These are phyloP conservation scores for Irpex rosettiformis DNA, from an alignment of 1,284 basidiomycete genomes.

Conservation along the genomic window DNA sequence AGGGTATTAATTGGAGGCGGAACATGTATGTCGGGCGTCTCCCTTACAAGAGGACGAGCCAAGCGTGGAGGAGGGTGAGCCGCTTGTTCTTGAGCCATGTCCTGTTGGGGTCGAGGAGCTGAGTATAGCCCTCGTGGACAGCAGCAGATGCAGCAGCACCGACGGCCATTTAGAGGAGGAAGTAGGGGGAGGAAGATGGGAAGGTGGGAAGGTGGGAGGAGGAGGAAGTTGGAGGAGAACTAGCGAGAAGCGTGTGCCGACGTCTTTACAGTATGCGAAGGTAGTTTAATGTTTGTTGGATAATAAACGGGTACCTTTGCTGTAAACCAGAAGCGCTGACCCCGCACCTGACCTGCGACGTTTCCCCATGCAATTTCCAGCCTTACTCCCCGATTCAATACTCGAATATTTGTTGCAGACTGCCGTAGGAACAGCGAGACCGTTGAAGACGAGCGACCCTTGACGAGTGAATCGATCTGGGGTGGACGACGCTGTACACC, in stretches of 20 bases:
- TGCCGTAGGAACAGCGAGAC: constrained; percentile 20
- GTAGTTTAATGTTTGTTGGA: too few species aligned
- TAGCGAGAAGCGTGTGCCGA: constrained; percentile 24
- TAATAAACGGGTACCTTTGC: too few species aligned
- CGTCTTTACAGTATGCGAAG: constrained; percentile 25
- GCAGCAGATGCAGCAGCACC: constrained; percentile 25
- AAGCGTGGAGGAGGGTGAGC: constrained; percentile 62
- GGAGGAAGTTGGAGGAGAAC: constrained; percentile 29
- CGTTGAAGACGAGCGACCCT: too few species aligned
- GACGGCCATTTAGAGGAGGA: constrained; percentile 45
- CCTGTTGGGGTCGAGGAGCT: constrained; percentile 59
- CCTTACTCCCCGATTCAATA: constrained; percentile 10
- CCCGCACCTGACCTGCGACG: constrained; percentile 23
- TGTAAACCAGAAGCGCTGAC: too few species aligned
- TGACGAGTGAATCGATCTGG: too few species aligned
- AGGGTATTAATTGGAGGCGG: constrained; percentile 6
- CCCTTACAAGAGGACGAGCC: constrained; percentile 64
- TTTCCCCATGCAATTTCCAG: constrained; percentile 26
- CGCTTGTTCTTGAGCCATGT: constrained; percentile 74
- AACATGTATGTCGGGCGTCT: too few species aligned
- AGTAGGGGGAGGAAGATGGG: constrained; percentile 16
- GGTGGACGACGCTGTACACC: neutral
- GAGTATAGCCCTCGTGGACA: constrained; percentile 38
- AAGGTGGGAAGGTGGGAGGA: too few species aligned
- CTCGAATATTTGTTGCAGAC: neutral